A percentile compares a stretch with the other conserved stretches of the same genome.
phyloP scores from a whole-genome alignment of 257 asterid species.

The Solanum rostratum region DNA sequence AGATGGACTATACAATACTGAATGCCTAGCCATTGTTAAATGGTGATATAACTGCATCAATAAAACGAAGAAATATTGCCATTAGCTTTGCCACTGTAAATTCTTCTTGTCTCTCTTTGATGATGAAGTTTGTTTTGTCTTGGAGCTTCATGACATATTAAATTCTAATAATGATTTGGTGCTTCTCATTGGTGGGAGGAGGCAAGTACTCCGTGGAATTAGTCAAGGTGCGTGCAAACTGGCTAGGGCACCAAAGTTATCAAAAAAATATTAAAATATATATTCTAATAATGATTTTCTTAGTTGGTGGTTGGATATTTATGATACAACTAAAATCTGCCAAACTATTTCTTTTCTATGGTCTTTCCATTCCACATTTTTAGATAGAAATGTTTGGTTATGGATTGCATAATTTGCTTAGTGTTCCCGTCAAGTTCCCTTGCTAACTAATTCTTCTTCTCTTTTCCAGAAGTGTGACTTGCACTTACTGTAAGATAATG shows the following conservation, averaged over 20 bases:
- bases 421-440: not conserved
- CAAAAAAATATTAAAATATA: not conserved
- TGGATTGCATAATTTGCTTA: not conserved
- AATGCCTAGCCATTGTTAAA: not conserved
- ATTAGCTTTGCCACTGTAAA: not conserved
- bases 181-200: not conserved
- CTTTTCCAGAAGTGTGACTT: constrained; percentile 63
- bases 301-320: not conserved
- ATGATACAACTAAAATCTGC: not conserved
- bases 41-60: not conserved
- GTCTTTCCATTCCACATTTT: not conserved
- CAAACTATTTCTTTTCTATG: not conserved
- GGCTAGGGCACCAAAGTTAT: not conserved
- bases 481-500: constrained; percentile 64
- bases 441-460: not conserved
- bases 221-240: not conserved
- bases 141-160: not conserved
- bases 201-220: not conserved
- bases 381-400: not conserved
- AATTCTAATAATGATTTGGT: not conserved
- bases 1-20: not conserved
- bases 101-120: not conserved
- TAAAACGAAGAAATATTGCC: not conserved
- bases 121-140: not conserved
- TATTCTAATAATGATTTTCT: not conserved